A percentile compares a stretch with the other conserved stretches of the same genome.
Evolutionary conservation across 345 rosid species (phyloP).

Genomic region (Citrus maxima): DNA sequence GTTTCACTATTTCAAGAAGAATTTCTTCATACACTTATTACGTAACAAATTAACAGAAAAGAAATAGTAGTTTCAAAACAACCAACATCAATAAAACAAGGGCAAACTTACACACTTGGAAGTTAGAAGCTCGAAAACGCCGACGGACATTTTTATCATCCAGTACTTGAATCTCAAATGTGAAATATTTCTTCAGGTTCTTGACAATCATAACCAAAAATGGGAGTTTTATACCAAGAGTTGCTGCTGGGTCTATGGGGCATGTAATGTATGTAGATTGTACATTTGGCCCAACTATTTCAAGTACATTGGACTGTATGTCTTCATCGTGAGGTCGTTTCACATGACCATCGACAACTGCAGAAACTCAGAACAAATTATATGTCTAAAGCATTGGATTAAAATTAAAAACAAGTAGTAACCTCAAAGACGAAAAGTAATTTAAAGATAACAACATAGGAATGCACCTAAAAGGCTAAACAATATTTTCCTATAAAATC

Average conservation of each 20-base stretch:
- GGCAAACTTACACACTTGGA: slow-evolving; percentile 87
- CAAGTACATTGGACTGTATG: slow-evolving; percentile 86
- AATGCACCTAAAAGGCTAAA: slow-evolving; percentile 15
- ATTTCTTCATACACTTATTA: background rate
- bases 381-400: background rate
- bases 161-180: slow-evolving; percentile 93
- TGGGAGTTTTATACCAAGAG: slow-evolving; percentile 95
- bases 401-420: background rate
- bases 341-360: slow-evolving; percentile 84
- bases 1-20: background rate
- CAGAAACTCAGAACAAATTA: slow-evolving; percentile 7
- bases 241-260: slow-evolving; percentile 83
- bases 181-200: slow-evolving; percentile 86
- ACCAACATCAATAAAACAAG: slow-evolving; percentile 16
- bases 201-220: slow-evolving; percentile 91
- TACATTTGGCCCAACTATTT: slow-evolving; percentile 77
- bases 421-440: background rate
- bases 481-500: background rate
- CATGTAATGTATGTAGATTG: slow-evolving; percentile 95
- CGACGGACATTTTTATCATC: slow-evolving; percentile 97
- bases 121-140: slow-evolving; percentile 97
- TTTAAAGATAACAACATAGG: background rate
- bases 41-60: background rate
- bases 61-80: background rate
- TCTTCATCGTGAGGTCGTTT: slow-evolving; percentile 88